Percentiles rank a stretch among this genome's conserved stretches.
phyloP scores from a whole-genome alignment of 176 grass and related monocot species.

The Elymus sibiricus region DNA sequence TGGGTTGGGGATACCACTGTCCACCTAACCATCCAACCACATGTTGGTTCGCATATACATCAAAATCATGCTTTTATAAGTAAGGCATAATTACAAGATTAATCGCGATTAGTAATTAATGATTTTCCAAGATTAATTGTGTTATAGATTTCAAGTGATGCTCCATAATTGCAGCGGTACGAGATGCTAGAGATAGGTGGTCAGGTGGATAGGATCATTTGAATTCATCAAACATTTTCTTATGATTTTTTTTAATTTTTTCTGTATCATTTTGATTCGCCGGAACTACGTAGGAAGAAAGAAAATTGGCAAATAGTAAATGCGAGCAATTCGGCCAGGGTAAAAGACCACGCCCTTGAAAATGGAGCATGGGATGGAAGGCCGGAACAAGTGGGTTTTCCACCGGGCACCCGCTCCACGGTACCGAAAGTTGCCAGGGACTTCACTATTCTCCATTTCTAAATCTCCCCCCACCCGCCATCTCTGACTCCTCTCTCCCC shows the following conservation, averaged over 20 bases:
- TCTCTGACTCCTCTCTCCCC: background rate
- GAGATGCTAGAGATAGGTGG: background rate
- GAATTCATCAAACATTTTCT: background rate
- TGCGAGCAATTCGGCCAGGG: background rate
- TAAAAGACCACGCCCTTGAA: background rate
- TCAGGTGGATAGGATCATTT: background rate
- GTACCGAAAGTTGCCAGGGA: background rate
- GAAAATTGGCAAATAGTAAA: background rate
- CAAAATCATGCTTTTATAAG: background rate
- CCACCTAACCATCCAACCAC: too few relatives aligned
- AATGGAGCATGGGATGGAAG: background rate
- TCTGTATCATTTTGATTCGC: too few relatives aligned
- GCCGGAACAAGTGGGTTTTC: background rate
- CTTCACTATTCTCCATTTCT: background rate
- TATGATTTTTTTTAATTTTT: too few relatives aligned
- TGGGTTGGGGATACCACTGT: too few relatives aligned
- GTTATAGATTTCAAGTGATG: background rate
- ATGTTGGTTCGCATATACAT: too few relatives aligned
- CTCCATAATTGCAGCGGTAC: background rate
- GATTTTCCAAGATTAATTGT: background rate
- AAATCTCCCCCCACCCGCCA: constrained; percentile 3
- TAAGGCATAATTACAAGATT: background rate
- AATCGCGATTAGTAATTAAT: background rate
- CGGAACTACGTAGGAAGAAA: background rate
- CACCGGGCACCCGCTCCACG: background rate